These are phyloP conservation scores for Begonia peltatifolia DNA, from an alignment of 306 rosid genomes.

Conservation along the genomic window DNA sequence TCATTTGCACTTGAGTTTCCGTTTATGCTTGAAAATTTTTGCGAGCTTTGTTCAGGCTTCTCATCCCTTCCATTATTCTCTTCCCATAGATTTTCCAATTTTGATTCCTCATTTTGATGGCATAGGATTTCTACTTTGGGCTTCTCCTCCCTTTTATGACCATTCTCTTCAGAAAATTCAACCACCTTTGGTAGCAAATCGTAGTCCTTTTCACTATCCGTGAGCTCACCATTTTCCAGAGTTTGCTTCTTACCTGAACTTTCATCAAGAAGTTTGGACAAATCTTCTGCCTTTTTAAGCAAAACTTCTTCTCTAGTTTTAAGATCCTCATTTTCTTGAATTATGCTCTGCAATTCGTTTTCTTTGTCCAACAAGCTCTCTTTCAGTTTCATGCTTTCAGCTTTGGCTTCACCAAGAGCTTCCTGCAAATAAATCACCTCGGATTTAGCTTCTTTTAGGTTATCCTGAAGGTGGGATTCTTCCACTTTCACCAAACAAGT, in stretches of 20 bases:
- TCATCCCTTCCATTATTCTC: slow-evolving; percentile 25
- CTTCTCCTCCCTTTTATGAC: slow-evolving; percentile 51
- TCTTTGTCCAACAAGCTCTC: slow-evolving; percentile 76
- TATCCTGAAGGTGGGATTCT: slow-evolving; percentile 67
- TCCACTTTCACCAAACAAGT: slow-evolving; percentile 48
- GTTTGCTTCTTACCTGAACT: slow-evolving; percentile 40
- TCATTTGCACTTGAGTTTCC: slow-evolving; percentile 39
- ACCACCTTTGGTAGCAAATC: slow-evolving; percentile 92
- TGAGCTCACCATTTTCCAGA: slow-evolving; percentile 53
- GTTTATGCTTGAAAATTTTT: slow-evolving; percentile 21
- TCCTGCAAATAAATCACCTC: slow-evolving; percentile 90
- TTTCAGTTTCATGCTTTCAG: slow-evolving; percentile 71
- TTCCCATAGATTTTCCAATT: slow-evolving; percentile 19
- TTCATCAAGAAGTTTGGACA: slow-evolving; percentile 74
- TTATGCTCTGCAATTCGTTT: slow-evolving; percentile 61
- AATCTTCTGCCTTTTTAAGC: slow-evolving; percentile 50
- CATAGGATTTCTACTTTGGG: slow-evolving; percentile 34
- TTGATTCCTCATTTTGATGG: slow-evolving; percentile 22
- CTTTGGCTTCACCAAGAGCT: slow-evolving; percentile 56
- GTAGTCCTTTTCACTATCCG: slow-evolving; percentile 84
- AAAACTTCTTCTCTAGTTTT: slow-evolving; percentile 47
- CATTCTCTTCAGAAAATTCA: slow-evolving; percentile 94
- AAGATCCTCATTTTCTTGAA: slow-evolving; percentile 75
- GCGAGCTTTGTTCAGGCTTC: slow-evolving; percentile 29
- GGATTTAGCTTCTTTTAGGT: slow-evolving; percentile 79